These are phyloP conservation scores for Picea sitchensis DNA, from an alignment of 75 land plant species.

Conservation along the genomic window DNA sequence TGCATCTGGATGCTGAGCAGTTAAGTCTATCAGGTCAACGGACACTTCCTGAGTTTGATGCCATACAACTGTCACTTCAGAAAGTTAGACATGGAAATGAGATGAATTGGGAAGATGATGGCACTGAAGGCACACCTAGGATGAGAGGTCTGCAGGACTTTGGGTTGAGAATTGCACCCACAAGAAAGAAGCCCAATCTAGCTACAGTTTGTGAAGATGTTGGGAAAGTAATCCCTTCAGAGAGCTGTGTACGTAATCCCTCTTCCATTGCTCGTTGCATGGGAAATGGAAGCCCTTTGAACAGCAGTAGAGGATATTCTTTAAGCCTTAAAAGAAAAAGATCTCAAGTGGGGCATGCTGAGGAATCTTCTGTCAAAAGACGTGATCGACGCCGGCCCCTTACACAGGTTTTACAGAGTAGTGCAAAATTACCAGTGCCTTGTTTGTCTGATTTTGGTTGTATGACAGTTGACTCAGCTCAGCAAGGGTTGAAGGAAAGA, in stretches of 20 bases:
- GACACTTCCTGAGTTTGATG: not conserved
- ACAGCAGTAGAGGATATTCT: conserved; percentile 17
- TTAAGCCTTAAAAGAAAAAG: conserved; percentile 27
- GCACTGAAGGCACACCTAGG: conserved; percentile 31
- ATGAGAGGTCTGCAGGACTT: conserved; percentile 58
- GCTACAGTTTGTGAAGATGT: conserved; percentile 18
- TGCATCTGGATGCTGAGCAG: conserved; percentile 9
- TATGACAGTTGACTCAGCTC: conserved; percentile 5
- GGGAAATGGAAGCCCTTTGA: conserved; percentile 9
- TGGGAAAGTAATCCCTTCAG: conserved; percentile 13
- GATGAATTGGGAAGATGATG: conserved; percentile 25
- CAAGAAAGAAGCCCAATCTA: conserved; percentile 23
- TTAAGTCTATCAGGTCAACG: conserved; percentile 8
- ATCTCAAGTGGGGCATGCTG: conserved; percentile 19
- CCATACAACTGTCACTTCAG: not conserved
- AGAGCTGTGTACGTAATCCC: conserved; percentile 8
- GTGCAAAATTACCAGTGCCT: conserved; percentile 28
- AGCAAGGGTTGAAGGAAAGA: conserved; percentile 18
- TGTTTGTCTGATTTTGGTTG: conserved; percentile 17
- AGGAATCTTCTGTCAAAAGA: conserved; percentile 30
- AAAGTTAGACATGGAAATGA: conserved; percentile 18
- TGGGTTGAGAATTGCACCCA: conserved; percentile 30
- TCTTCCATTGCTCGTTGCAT: conserved; percentile 4
- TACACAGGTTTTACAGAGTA: conserved; percentile 42
- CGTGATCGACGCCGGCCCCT: conserved; percentile 46